Evolutionary conservation across 2,329 filamentous ascomycete species (phyloP), one percentile per base, ranked within the genome.

Genomic region (Chrysoporthe deuterocubensis): DNA sequence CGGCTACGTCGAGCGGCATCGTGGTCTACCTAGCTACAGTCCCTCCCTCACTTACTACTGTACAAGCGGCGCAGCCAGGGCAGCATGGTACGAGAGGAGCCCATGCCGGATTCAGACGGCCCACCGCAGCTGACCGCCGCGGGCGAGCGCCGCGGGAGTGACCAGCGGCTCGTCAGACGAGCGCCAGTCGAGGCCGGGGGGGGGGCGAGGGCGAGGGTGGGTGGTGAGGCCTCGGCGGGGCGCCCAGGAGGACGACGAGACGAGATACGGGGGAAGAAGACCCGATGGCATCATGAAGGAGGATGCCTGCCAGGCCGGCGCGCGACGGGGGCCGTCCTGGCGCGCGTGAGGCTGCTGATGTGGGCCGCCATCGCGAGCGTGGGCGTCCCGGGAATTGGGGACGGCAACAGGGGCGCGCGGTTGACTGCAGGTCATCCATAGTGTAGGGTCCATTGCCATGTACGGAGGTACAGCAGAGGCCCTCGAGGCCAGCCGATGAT

Each of bases 1-100:
- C 67, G 67, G 67, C 67, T 66, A n/a, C 65, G 37, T 46, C 26
- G 3, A 26, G 58, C 63, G 67, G 67, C 67, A 68, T 68, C 58
- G n/a, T 56, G 34, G 18, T 42, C 26, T 14, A 26, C 54, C 46
- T 18, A 16, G 14, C 5, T 40, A 37, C 52, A 43, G 54, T 21
- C 14, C 16, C 8, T 40, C 37, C 52, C 52, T 37, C 21, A 34
- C 42, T 43, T 54, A 63, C 60, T 37, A 46, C 21, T 9, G 48
- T 52, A 57, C 52, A 56, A 18, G n/a, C 42, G 42, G 43, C 9
- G 63, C 43, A 43, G 43, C 9, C 18, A 21, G 7, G 21, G 46
- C 5, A 42, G 40, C 46, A 52, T 32, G 32, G 50, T 21, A 32
- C 50, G 50, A 32, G 21, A 34, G 26, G 32, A 54, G 50, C 13